phyloP scores from a whole-genome alignment of 768 basidiomycete species.

The Pholiota molesta region DNA sequence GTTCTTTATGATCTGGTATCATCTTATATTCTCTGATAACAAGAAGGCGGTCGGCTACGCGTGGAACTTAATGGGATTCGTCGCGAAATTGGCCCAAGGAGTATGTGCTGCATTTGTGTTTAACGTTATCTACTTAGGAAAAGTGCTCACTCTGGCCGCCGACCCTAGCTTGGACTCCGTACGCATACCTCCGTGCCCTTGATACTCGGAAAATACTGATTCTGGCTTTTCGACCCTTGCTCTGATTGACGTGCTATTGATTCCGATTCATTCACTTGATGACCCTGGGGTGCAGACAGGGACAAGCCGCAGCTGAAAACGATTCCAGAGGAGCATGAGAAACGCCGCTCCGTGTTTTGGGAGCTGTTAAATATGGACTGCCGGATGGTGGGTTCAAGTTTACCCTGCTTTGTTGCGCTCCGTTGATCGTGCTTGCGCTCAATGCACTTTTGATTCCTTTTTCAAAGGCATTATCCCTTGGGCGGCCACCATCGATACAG shows the following conservation, averaged over 20 bases:
- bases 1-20: slow-evolving; percentile 76
- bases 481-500: slow-evolving; percentile 71
- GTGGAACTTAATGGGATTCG: slow-evolving; percentile 78
- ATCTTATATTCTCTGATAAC: slow-evolving; percentile 74
- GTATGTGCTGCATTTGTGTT: slow-evolving; percentile 41
- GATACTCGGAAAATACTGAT: neutral
- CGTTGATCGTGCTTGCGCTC: neutral
- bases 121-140: neutral
- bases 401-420: neutral
- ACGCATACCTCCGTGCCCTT: slow-evolving; percentile 28
- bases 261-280: neutral
- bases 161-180: slow-evolving; percentile 66
- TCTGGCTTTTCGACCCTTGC: neutral
- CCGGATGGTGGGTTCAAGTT: slow-evolving; percentile 52
- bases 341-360: slow-evolving; percentile 72
- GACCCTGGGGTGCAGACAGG: slow-evolving; percentile 51
- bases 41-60: slow-evolving; percentile 73
- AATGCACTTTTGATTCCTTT: neutral
- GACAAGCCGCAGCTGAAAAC: slow-evolving; percentile 64
- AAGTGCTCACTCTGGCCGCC: slow-evolving; percentile 9
- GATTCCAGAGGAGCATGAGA: slow-evolving; percentile 74
- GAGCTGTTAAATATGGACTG: slow-evolving; percentile 74
- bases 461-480: slow-evolving; percentile 64
- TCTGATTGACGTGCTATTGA: neutral
- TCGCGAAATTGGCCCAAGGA: slow-evolving; percentile 72